These are phyloP conservation scores for Brassica rapa DNA, from an alignment of 345 rosid species.

Conservation along the genomic window DNA sequence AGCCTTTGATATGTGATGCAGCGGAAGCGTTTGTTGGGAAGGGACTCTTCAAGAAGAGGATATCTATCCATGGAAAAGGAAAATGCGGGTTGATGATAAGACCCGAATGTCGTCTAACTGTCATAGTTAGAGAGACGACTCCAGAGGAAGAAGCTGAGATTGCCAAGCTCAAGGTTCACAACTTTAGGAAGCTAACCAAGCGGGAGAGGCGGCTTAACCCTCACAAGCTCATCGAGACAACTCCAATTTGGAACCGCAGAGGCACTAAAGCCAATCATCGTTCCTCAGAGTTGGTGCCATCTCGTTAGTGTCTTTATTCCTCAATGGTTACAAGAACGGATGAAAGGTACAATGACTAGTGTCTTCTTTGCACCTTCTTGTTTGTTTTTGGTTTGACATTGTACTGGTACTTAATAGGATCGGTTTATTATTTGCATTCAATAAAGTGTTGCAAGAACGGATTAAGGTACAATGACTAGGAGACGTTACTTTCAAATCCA, in stretches of 20 bases:
- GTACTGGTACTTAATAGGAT: slow-evolving; percentile 18
- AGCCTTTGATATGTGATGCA: slow-evolving; percentile 35
- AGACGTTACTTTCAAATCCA: neutral
- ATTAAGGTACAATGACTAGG: neutral
- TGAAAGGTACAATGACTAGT: neutral
- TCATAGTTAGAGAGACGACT: slow-evolving; percentile 80
- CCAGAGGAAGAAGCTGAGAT: slow-evolving; percentile 86
- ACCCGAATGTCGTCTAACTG: slow-evolving; percentile 76
- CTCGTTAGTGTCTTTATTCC: slow-evolving; percentile 10
- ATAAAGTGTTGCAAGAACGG: slow-evolving; percentile 18
- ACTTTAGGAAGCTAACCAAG: slow-evolving; percentile 75
- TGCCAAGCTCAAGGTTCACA: slow-evolving; percentile 75
- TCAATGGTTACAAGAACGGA: slow-evolving; percentile 4
- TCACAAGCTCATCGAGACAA: slow-evolving; percentile 75
- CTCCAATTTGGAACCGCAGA: slow-evolving; percentile 81
- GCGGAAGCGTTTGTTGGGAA: slow-evolving; percentile 96
- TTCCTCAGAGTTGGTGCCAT: slow-evolving; percentile 32
- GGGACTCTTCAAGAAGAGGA: slow-evolving; percentile 69
- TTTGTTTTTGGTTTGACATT: slow-evolving; percentile 12
- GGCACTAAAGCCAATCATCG: slow-evolving; percentile 38
- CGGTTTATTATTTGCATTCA: slow-evolving; percentile 9
- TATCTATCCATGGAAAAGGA: slow-evolving; percentile 67
- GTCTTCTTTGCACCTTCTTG: slow-evolving; percentile 3
- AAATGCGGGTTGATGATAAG: slow-evolving; percentile 56
- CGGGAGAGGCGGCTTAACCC: slow-evolving; percentile 74